Base-by-base conservation (phyloP, 2,329 filamentous ascomycete species). In the Trematosphaeria pertusa region DNA sequence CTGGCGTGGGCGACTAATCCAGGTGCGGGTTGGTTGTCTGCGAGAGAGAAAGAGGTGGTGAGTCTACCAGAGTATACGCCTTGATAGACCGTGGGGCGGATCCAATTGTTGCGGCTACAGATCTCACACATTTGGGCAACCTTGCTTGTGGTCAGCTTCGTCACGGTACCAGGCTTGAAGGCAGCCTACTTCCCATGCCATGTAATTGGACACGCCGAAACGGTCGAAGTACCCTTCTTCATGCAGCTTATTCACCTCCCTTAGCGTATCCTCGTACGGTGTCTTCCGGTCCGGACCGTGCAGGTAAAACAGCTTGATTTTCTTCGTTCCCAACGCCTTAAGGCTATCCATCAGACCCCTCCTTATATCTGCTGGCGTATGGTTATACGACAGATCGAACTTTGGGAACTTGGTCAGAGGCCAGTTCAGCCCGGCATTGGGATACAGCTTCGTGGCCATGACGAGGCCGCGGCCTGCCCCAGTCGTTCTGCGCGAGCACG, bases 41-140 rank as follows among this genome's bases (percentile, higher is more conserved):
- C n/a, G n/a, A n/a, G n/a, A n/a, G n/a, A n/a, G n/a, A n/a, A n/a
- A n/a, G n/a, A n/a, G n/a, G n/a, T n/a, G n/a, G n/a, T n/a, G n/a
- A n/a, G n/a, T n/a, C n/a, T n/a, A n/a, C n/a, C n/a, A n/a, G n/a
- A n/a, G 42, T 60, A 60, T 2, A 72, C 64, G 3, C 58, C 77
- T 49, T 80, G 77, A 49, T 78, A 79, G 7, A 78, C 75, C 1
- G 57, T 62, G 0, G 78, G 77, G 44, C 64, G 65, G 34, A 74
- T 62, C 71, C 73, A 80, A 12, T 68, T 72, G 37, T 77, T 67
- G 28, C 52, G 45, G 0, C 63, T 56, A 54, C 75, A 77, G 3
- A 78, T 66, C 53, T 78, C 73, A 48, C 71, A 73, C 17, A 81
- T 75, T 52, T 76, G 67, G 0, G 75, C 75, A 0, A 80, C 76